Evolutionary conservation across 2,329 filamentous ascomycete species (phyloP), one percentile per base, ranked within the genome.

Genomic region (Macroventuria anomochaeta): DNA sequence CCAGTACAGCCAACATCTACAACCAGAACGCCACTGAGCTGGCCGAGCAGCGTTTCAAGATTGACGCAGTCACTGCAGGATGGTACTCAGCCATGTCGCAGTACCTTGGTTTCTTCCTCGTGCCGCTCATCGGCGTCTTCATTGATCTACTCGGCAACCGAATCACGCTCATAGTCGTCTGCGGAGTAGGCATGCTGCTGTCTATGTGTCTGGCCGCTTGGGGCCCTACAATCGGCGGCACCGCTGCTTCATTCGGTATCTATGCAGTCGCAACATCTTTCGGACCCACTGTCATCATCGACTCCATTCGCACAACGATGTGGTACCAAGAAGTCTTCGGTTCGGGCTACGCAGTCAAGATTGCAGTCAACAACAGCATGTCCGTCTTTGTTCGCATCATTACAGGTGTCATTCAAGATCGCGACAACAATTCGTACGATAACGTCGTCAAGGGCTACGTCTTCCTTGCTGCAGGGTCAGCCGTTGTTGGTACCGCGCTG

Each of bases 331-430:
- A 81, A 2, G 81, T 85, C 0, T 87, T 87, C 53, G 85, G 84
- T 0, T 81, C 83, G 0, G 85, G 81, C 0, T 87, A 86, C 54
- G 78, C 83, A 1, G 69, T 86, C 50, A 87, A 87, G 53, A 80
- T 87, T 29, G 81, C 81, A 18, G 82, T 86, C 64, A 86, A 87
- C 64, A 87, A 87, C 66, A 81, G 79, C 25, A 86, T 86, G 82
- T 85, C 77, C 53, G 85, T 87, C 53, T 82, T 87, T 46, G 75
- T 87, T 1, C 76, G 83, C 0, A 80, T 87, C 36, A 73, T 85
- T 17, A 80, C 82, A 0, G 84, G 84, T 1, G 81, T 80, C 0
- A 79, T 87, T 0, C 85, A 87, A 58, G 85, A 87, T 49, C 74
- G 74, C 3, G 83, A 85, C 44, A 63, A 83, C 46, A 77, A 85